Conservation (phyloP, 108 stramenopile species). For the Fistulifera solaris region DNA sequence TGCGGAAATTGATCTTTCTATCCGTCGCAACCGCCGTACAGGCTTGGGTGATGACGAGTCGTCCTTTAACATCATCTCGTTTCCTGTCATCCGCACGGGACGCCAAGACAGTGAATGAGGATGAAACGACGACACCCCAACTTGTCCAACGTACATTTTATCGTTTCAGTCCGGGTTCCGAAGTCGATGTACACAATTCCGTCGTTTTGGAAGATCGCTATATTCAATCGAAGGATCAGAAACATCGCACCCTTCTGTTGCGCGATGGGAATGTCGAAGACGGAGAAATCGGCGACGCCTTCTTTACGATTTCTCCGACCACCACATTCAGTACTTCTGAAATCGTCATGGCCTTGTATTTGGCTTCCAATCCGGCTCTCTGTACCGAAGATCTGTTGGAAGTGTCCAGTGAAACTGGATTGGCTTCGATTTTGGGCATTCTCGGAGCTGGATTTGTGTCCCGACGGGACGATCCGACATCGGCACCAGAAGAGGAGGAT, state of each 20-base stretch:
- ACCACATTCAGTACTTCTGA: neutral
- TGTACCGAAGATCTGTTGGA: conserved; percentile 28
- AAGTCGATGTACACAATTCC: conserved; percentile 9
- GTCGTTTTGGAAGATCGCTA: conserved; percentile 16
- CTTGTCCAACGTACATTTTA: neutral
- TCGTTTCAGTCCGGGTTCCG: neutral
- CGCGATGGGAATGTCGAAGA: conserved; percentile 28
- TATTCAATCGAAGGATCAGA: conserved; percentile 1
- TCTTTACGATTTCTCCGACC: conserved; percentile 19
- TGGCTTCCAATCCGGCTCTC: conserved; percentile 31
- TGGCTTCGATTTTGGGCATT: conserved; percentile 19
- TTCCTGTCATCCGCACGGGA: too few relatives aligned
- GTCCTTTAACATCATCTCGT: too few relatives aligned
- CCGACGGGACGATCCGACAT: neutral
- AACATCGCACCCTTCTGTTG: conserved; percentile 22
- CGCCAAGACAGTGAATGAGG: too few relatives aligned
- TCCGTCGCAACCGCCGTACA: too few relatives aligned
- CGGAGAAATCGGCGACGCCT: conserved; percentile 21
- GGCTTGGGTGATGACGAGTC: too few relatives aligned
- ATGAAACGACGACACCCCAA: neutral
- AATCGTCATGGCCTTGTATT: conserved; percentile 24
- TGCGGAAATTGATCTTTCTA: too few relatives aligned
- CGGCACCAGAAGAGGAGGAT: conserved; percentile 3
- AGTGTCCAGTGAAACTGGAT: conserved; percentile 17
- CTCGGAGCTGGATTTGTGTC: conserved; percentile 22